A percentile compares a stretch with the other conserved stretches of the same genome.
Conservation (phyloP, 1,139 yeast genomes). For the Magnusiomyces clavatus region DNA sequence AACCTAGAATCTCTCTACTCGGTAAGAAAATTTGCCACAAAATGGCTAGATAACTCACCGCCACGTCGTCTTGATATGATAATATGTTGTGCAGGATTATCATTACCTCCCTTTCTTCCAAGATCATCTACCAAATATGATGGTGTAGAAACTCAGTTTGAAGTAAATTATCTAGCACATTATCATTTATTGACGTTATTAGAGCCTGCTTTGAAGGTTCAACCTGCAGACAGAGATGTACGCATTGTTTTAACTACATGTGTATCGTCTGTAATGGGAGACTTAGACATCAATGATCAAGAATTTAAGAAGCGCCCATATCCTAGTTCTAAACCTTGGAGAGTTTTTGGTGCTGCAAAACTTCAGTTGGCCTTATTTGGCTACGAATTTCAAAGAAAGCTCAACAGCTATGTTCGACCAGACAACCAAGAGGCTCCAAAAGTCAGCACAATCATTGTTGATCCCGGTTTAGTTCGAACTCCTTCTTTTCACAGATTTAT, state of each 20-base stretch:
- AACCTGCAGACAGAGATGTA: conserved; percentile 93
- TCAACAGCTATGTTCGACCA: conserved; percentile 49
- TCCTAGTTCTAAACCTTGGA: conserved; percentile 59
- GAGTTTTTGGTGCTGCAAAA: conserved; percentile 74
- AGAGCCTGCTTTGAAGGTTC: conserved; percentile 74
- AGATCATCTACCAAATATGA: conserved; percentile 57
- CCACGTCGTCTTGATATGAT: conserved; percentile 88
- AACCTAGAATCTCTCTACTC: conserved; percentile 69
- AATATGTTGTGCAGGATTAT: conserved; percentile 79
- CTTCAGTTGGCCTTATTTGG: conserved; percentile 66
- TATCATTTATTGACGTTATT: conserved; percentile 71
- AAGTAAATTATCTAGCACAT: conserved; percentile 73
- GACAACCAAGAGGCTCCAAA: conserved; percentile 56
- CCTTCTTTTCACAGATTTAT: conserved; percentile 74
- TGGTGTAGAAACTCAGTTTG: conserved; percentile 81
- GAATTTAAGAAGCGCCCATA: conserved; percentile 57
- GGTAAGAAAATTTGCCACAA: conserved; percentile 85
- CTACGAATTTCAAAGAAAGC: conserved; percentile 61
- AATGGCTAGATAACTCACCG: conserved; percentile 86
- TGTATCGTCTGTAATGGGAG: conserved; percentile 65
- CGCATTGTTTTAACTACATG: conserved; percentile 72
- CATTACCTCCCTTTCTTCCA: conserved; percentile 55
- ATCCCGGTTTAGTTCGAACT: conserved; percentile 88
- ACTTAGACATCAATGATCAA: conserved; percentile 57
- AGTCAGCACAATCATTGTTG: conserved; percentile 66